Evolutionary conservation across 1,284 basidiomycete genomes (phyloP).

Genomic region (Sporisorium graminicola): DNA sequence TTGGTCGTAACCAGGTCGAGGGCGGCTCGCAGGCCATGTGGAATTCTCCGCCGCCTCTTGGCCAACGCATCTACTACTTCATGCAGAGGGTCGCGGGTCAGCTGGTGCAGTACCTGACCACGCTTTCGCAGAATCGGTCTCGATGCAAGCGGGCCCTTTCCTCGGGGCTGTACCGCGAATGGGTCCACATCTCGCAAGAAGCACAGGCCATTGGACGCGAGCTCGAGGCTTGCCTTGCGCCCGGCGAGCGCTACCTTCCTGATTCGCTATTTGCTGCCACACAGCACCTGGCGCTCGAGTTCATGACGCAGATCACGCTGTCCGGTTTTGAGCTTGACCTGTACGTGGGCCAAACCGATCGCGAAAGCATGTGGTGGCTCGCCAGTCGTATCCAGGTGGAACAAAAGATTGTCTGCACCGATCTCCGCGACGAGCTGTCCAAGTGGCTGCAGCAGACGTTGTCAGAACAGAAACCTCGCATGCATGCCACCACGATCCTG

Average conservation of each 20-base stretch:
- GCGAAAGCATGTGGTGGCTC: slow-evolving; percentile 49
- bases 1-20: slow-evolving; percentile 37
- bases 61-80: slow-evolving; percentile 44
- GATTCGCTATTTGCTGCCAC: slow-evolving; percentile 72
- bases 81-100: slow-evolving; percentile 43
- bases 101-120: slow-evolving; percentile 48
- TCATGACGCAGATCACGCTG: slow-evolving; percentile 78
- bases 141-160: slow-evolving; percentile 50
- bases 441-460: slow-evolving; percentile 12
- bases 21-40: slow-evolving; percentile 28
- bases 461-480: slow-evolving; percentile 14
- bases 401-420: slow-evolving; percentile 36
- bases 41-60: slow-evolving; percentile 34
- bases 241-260: slow-evolving; percentile 30
- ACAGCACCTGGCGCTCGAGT: slow-evolving; percentile 75
- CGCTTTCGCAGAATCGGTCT: slow-evolving; percentile 55
- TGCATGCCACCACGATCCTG: slow-evolving; percentile 13
- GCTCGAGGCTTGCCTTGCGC: slow-evolving; percentile 26
- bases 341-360: slow-evolving; percentile 73
- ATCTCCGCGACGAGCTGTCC: slow-evolving; percentile 37
- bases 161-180: slow-evolving; percentile 44
- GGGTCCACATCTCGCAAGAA: slow-evolving; percentile 47
- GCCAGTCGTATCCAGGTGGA: slow-evolving; percentile 44
- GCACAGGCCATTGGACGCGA: slow-evolving; percentile 34
- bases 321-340: slow-evolving; percentile 83